A percentile compares a stretch with the other conserved stretches of the same genome.
Evolutionary conservation across 495 filamentous ascomycete genomes (phyloP).

Genomic region (Penicillium crystallinum): DNA sequence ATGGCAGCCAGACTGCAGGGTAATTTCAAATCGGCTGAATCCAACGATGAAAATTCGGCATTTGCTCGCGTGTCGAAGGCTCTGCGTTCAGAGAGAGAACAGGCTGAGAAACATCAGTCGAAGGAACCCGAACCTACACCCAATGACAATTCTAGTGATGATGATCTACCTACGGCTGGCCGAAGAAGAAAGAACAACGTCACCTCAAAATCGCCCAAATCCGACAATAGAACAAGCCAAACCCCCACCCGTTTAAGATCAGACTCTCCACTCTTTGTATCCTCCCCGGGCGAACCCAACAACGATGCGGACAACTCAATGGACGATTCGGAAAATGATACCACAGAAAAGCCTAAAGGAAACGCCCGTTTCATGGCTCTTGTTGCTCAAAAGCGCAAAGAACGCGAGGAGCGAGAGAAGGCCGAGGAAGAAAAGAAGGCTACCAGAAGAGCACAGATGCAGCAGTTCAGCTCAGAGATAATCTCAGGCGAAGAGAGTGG

Average conservation of each 20-base stretch:
- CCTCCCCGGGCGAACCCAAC: slow-evolving; percentile 20
- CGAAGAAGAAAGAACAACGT: slow-evolving; percentile 26
- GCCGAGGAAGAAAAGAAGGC: slow-evolving; percentile 51
- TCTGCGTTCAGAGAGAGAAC: slow-evolving; percentile 16
- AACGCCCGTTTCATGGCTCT: slow-evolving; percentile 62
- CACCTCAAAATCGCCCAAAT: slow-evolving; percentile 5
- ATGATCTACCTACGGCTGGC: slow-evolving; percentile 35
- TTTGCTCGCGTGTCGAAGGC: slow-evolving; percentile 33
- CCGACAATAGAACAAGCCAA: slow-evolving; percentile 7
- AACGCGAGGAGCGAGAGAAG: slow-evolving; percentile 61
- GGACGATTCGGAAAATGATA: slow-evolving; percentile 29
- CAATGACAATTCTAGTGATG: slow-evolving; percentile 21
- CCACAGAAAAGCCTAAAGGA: slow-evolving; percentile 41
- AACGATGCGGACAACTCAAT: slow-evolving; percentile 5
- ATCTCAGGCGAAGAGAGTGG: slow-evolving; percentile 38
- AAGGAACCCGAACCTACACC: slow-evolving; percentile 10
- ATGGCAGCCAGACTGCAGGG: slow-evolving; percentile 65
- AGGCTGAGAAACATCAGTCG: slow-evolving; percentile 12
- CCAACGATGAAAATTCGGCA: slow-evolving; percentile 27
- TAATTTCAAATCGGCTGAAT: slow-evolving; percentile 1
- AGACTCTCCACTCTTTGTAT: slow-evolving; percentile 40
- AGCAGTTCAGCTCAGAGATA: slow-evolving; percentile 35
- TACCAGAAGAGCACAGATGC: slow-evolving; percentile 31
- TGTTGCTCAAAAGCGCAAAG: slow-evolving; percentile 63
- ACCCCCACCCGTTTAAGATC: slow-evolving; percentile 24